phyloP scores from a whole-genome alignment of 2,329 filamentous ascomycete genomes.

The Claviceps monticola region DNA sequence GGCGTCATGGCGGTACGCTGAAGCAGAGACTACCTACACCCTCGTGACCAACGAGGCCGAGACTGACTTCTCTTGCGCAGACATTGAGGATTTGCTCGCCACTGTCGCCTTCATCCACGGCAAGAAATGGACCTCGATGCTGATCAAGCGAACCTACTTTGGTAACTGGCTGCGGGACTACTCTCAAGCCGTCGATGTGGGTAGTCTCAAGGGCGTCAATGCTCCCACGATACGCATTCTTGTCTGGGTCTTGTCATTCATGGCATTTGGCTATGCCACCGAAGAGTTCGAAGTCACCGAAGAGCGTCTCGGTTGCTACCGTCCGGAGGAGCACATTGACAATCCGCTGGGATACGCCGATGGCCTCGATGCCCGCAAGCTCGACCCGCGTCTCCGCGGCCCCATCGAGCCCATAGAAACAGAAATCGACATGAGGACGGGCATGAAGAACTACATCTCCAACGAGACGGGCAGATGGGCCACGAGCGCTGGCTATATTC shows the following conservation, averaged over 20 bases:
- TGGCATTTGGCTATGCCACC: conserved; percentile 75
- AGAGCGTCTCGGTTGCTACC: conserved; percentile 66
- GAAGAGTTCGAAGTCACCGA: conserved; percentile 74
- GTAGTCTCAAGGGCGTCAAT: conserved; percentile 64
- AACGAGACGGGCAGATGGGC: conserved; percentile 82
- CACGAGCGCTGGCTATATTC: conserved; percentile 75
- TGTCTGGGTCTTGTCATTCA: conserved; percentile 70
- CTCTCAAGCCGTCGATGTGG: conserved; percentile 70
- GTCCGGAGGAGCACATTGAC: conserved; percentile 61
- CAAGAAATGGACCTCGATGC: conserved; percentile 73
- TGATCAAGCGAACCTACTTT: conserved; percentile 69
- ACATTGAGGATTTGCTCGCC: conserved; percentile 73
- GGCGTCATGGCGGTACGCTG: conserved; percentile 48
- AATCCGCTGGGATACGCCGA: conserved; percentile 82
- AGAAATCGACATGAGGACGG: conserved; percentile 59
- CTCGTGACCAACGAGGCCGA: not conserved
- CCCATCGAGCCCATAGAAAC: conserved; percentile 61
- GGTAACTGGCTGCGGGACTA: conserved; percentile 82
- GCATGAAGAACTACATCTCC: conserved; percentile 99
- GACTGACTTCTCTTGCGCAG: conserved; percentile 20
- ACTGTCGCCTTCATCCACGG: conserved; percentile 63
- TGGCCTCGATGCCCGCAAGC: conserved; percentile 68
- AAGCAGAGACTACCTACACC: not conserved
- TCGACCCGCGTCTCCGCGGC: conserved; percentile 66
- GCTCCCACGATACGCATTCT: conserved; percentile 66